Percentiles rank a stretch among this genome's conserved stretches.
Evolutionary conservation across 768 basidiomycete genomes (phyloP).

Genomic region (Kwoniella bestiolae): DNA sequence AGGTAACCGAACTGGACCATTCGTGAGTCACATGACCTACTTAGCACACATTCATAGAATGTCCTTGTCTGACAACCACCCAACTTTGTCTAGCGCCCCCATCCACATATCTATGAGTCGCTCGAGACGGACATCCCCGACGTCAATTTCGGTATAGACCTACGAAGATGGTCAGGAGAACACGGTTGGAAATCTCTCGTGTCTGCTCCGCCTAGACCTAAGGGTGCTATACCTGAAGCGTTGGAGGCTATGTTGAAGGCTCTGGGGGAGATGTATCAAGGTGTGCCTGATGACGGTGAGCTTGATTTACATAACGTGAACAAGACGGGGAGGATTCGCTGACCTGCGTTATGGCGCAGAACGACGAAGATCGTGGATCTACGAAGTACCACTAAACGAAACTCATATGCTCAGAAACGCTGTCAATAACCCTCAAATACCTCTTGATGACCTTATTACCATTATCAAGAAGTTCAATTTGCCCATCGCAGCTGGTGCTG

Average conservation of each 20-base stretch:
- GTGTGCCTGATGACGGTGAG: slow-evolving; percentile 70
- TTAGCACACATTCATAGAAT: neutral
- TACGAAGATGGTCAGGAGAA: slow-evolving; percentile 83
- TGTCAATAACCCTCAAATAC: slow-evolving; percentile 67
- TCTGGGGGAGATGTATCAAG: slow-evolving; percentile 68
- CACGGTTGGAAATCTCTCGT: slow-evolving; percentile 66
- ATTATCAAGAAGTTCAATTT: slow-evolving; percentile 77
- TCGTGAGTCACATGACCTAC: slow-evolving; percentile 59
- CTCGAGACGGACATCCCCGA: slow-evolving; percentile 78
- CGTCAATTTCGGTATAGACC: slow-evolving; percentile 87
- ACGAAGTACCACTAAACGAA: slow-evolving; percentile 78
- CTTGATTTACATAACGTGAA: slow-evolving; percentile 11
- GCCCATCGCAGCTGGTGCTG: slow-evolving; percentile 78
- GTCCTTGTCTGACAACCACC: neutral
- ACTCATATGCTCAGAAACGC: slow-evolving; percentile 84
- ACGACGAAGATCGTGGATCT: slow-evolving; percentile 89
- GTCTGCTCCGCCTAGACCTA: slow-evolving; percentile 61
- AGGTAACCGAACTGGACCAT: slow-evolving; percentile 89
- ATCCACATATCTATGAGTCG: slow-evolving; percentile 71
- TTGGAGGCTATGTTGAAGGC: slow-evolving; percentile 69
- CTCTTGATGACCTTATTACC: slow-evolving; percentile 60
- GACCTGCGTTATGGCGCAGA: slow-evolving; percentile 60
- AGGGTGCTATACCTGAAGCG: slow-evolving; percentile 70
- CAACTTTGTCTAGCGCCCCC: slow-evolving; percentile 62
- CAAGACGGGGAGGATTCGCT: too few relatives aligned